Base-by-base conservation (phyloP, 2,329 filamentous ascomycete genomes). In the Dissoconium aciculare region DNA sequence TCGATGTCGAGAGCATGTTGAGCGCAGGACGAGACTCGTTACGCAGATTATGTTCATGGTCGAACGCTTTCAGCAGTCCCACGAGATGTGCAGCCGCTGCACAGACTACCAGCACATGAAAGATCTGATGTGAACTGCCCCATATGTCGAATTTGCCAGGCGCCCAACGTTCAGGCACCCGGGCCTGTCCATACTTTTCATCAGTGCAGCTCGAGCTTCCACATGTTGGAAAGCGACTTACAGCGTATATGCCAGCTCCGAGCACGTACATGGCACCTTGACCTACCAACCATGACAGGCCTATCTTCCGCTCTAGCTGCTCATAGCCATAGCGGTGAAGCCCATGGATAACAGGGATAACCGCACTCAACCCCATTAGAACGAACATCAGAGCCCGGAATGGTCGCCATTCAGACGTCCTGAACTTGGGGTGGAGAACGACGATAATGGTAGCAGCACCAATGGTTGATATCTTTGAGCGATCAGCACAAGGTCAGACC, bases 41-140 rank as follows among this genome's bases (percentile, higher is more conserved):
- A n/a, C n/a, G n/a, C n/a, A n/a, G n/a, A 15, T 40, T 44, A 55
- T 93, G 84, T 48, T 82, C 74, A 51, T 80, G 77, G 56, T 93
- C 81, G 57, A 94, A 93, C 3, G 85, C 85, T 55, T 73, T 78
- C 16, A 80, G 52, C 58, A 95, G 67, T 28, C 81, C 85, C 31
- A 74, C 74, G 36, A 95, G 62, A 61, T 98, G 89, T 14, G 78
- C 70, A 1, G 70, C 67, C 0, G 83, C 87, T 0, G 89, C 89
- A 37, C 84, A 55, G 11, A 95, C 63, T 15, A 98, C 85, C 40
- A 89, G 67, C 23, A 92, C 62, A 59, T 98, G 89, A 55, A 98
- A 98, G 41, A 98, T 78, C 59, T 98, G 89, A 56, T 98, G 89
- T 12, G 83, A 93, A 51, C 76, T 84, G 21, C 89, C 87, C 70